Evolutionary conservation across 495 filamentous ascomycete genomes (phyloP).

Genomic region (Penicillium psychrofluorescens): DNA sequence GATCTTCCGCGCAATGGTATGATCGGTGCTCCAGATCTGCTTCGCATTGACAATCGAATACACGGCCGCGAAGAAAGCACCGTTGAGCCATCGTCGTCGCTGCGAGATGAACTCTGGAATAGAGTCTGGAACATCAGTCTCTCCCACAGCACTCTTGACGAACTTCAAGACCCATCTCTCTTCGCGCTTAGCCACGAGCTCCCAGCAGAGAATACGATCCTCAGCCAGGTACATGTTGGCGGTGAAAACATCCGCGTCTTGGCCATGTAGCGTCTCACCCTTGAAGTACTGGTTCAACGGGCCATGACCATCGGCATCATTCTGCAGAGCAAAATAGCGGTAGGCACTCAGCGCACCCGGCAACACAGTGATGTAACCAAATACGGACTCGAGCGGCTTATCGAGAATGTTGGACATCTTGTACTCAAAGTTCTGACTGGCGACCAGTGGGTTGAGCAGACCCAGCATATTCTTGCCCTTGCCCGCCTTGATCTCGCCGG

Average conservation of each 20-base stretch:
- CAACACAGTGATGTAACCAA: constrained; percentile 95
- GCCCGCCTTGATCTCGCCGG: constrained; percentile 94
- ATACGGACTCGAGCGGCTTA: constrained; percentile 93
- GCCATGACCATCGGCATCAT: constrained; percentile 91
- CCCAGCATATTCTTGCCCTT: constrained; percentile 79
- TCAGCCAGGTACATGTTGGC: constrained; percentile 99
- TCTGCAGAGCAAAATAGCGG: constrained; percentile 93
- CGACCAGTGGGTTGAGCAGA: constrained; percentile 89
- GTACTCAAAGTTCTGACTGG: constrained; percentile 98
- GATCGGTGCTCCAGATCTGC: constrained; percentile 92
- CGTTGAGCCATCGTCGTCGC: constrained; percentile 93
- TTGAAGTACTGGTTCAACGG: constrained; percentile 99
- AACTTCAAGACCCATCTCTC: constrained; percentile 98
- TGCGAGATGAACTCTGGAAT: constrained; percentile 91
- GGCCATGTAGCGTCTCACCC: constrained; percentile 92
- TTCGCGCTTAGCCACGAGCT: constrained; percentile 89
- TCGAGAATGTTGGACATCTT: constrained; percentile 99
- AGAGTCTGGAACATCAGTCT: constrained; percentile 84
- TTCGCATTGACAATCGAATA: constrained; percentile 93
- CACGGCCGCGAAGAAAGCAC: constrained; percentile 96
- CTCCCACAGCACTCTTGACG: constrained; percentile 88
- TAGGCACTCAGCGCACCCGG: constrained; percentile 94
- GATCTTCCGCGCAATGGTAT: constrained; percentile 80
- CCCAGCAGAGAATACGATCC: constrained; percentile 98
- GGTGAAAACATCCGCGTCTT: constrained; percentile 96